Conservation (phyloP, 1,284 basidiomycete genomes). For the Apiotrichum montevideense region DNA sequence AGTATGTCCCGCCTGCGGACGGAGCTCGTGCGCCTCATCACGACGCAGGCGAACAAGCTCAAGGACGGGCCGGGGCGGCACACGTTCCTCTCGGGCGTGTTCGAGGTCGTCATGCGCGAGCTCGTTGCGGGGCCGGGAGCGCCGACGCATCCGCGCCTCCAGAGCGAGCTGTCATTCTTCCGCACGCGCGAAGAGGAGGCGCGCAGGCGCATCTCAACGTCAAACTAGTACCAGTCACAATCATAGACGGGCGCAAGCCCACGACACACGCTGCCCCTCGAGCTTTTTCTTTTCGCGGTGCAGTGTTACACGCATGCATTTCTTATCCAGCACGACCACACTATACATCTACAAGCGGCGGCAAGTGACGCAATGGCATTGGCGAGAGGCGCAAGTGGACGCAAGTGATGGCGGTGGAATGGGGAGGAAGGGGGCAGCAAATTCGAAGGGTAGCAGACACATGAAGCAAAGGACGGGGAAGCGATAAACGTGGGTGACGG, state of each 20-base stretch:
- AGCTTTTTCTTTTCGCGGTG: background rate
- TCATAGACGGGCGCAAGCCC: background rate
- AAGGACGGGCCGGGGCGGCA: constrained; percentile 55
- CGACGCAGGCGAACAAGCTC: constrained; percentile 63
- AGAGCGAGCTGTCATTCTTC: constrained; percentile 58
- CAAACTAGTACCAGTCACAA: background rate
- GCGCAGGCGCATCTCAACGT: constrained; percentile 45
- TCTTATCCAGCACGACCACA: background rate
- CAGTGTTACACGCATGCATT: constrained; percentile 1
- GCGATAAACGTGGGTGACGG: too few relatives aligned
- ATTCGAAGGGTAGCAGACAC: too few relatives aligned
- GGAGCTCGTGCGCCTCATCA: constrained; percentile 74
- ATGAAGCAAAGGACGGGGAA: too few relatives aligned
- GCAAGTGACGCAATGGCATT: too few relatives aligned
- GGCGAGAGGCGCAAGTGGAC: too few relatives aligned
- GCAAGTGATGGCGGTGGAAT: too few relatives aligned
- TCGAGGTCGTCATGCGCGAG: constrained; percentile 68
- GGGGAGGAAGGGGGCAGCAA: too few relatives aligned
- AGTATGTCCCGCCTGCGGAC: constrained; percentile 79
- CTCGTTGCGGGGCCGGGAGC: constrained; percentile 55
- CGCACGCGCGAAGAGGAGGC: constrained; percentile 57
- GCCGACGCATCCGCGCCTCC: constrained; percentile 55
- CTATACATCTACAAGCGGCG: background rate
- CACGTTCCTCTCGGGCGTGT: constrained; percentile 64
- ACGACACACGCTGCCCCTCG: too few relatives aligned